These are phyloP conservation scores for Ascocoryne sarcoides DNA, from an alignment of 2,329 filamentous ascomycete species.

Conservation along the genomic window DNA sequence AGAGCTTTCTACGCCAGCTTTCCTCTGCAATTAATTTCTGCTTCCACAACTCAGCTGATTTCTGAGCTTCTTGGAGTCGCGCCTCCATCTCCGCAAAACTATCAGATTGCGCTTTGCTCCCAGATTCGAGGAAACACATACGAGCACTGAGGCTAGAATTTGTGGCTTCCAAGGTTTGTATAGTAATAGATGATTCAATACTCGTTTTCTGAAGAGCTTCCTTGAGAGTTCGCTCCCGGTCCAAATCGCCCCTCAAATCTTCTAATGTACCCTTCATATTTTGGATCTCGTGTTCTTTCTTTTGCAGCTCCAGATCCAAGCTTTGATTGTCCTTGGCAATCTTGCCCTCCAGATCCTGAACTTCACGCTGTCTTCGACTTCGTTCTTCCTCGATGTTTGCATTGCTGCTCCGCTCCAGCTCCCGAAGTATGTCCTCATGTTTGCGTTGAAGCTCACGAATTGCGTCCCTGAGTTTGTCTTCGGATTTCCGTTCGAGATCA, in stretches of 20 bases:
- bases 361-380: conserved; percentile 47
- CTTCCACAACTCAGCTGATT: conserved; percentile 58
- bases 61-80: conserved; percentile 68
- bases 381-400: conserved; percentile 59
- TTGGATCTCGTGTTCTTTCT: conserved; percentile 46
- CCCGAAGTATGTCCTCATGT: conserved; percentile 22
- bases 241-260: conserved; percentile 40
- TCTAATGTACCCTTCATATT: conserved; percentile 40
- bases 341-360: conserved; percentile 53
- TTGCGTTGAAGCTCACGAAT: conserved; percentile 32
- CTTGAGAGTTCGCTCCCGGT: conserved; percentile 51
- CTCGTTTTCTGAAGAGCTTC: conserved; percentile 37
- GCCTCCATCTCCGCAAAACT: conserved; percentile 76
- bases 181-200: conserved; percentile 50
- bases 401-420: conserved; percentile 25
- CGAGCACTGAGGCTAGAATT: conserved; percentile 70
- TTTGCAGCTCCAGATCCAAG: conserved; percentile 21
- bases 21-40: conserved; percentile 87
- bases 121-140: conserved; percentile 82
- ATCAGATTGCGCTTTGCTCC: conserved; percentile 80
- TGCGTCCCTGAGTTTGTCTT: conserved; percentile 58
- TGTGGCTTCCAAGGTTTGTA: conserved; percentile 62
- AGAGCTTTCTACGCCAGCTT: conserved; percentile 78
- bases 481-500: conserved; percentile 49
- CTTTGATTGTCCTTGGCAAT: conserved; percentile 37